Conservation (phyloP, 306 rosid genomes). For the Gillenia trifoliata region DNA sequence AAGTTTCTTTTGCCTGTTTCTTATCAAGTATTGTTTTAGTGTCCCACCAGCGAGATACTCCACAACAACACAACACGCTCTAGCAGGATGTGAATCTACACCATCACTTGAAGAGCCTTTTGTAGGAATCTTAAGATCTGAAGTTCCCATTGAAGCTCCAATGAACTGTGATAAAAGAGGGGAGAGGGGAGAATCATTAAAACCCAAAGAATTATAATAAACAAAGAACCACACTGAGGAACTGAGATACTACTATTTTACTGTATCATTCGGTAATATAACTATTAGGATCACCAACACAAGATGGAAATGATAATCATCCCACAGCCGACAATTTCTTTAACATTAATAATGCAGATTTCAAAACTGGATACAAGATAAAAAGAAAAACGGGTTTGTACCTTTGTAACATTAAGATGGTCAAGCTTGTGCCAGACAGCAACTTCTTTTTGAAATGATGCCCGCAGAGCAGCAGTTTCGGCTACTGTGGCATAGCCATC, state of each 20-base stretch:
- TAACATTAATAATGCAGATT: neutral
- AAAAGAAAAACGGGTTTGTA: slow-evolving; percentile 28
- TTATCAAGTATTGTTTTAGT: slow-evolving; percentile 48
- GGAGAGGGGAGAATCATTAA: neutral
- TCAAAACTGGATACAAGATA: slow-evolving; percentile 1
- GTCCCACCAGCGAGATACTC: slow-evolving; percentile 60
- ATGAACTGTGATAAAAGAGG: slow-evolving; percentile 42
- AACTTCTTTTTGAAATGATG: slow-evolving; percentile 95
- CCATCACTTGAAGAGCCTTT: slow-evolving; percentile 37
- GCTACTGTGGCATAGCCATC: slow-evolving; percentile 66
- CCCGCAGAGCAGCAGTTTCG: slow-evolving; percentile 73
- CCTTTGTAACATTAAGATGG: slow-evolving; percentile 90
- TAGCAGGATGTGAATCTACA: slow-evolving; percentile 38
- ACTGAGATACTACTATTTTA: neutral
- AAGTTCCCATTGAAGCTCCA: slow-evolving; percentile 73
- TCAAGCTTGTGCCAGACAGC: slow-evolving; percentile 98
- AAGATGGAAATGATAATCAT: neutral
- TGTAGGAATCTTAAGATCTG: slow-evolving; percentile 56
- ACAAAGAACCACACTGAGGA: neutral
- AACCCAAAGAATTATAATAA: neutral
- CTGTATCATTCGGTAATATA: neutral
- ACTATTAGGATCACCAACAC: neutral
- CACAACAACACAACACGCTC: slow-evolving; percentile 71
- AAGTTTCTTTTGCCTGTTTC: slow-evolving; percentile 50
- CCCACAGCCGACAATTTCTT: neutral